These are phyloP conservation scores for Metarhizium robertsii DNA, from an alignment of 2,329 filamentous ascomycete species.

Conservation along the genomic window DNA sequence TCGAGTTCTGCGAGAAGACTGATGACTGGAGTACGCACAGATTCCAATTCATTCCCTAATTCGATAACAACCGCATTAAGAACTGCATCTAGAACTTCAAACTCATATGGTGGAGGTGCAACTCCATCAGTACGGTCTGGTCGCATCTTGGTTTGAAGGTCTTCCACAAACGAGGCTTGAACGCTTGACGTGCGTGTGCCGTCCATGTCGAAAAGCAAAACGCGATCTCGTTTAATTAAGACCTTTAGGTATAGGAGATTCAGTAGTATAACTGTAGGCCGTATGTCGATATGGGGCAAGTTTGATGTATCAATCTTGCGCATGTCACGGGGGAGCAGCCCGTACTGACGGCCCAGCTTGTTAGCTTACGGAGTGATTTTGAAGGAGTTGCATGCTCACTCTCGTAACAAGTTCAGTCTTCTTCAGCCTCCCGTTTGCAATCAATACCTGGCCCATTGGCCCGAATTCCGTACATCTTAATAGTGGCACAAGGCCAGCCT, in stretches of 20 bases:
- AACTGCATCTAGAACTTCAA: slow-evolving; percentile 87
- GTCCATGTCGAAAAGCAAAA: slow-evolving; percentile 91
- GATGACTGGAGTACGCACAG: slow-evolving; percentile 83
- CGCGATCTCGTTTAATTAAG: slow-evolving; percentile 85
- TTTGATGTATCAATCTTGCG: slow-evolving; percentile 95
- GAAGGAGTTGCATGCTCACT: slow-evolving; percentile 33
- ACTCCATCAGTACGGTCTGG: slow-evolving; percentile 48
- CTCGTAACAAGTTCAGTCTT: slow-evolving; percentile 94
- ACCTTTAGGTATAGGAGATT: slow-evolving; percentile 90
- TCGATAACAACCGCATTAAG: slow-evolving; percentile 86
- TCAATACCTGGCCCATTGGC: slow-evolving; percentile 78
- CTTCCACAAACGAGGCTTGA: slow-evolving; percentile 94
- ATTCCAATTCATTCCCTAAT: slow-evolving; percentile 86
- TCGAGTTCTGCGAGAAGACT: slow-evolving; percentile 80
- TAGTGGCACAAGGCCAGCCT: background rate
- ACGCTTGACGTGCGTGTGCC: slow-evolving; percentile 88
- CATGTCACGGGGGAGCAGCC: slow-evolving; percentile 81
- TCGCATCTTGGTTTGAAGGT: slow-evolving; percentile 81
- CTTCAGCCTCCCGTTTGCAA: slow-evolving; percentile 91
- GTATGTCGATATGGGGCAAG: slow-evolving; percentile 86
- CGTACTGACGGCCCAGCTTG: slow-evolving; percentile 50
- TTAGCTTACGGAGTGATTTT: background rate
- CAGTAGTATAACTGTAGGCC: slow-evolving; percentile 82
- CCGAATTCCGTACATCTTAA: slow-evolving; percentile 92
- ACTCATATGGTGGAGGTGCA: slow-evolving; percentile 59